Percentiles rank a stretch among this genome's conserved stretches.
Conservation (phyloP, 2,329 filamentous ascomycete genomes). For the Cladophialophora immunda region DNA sequence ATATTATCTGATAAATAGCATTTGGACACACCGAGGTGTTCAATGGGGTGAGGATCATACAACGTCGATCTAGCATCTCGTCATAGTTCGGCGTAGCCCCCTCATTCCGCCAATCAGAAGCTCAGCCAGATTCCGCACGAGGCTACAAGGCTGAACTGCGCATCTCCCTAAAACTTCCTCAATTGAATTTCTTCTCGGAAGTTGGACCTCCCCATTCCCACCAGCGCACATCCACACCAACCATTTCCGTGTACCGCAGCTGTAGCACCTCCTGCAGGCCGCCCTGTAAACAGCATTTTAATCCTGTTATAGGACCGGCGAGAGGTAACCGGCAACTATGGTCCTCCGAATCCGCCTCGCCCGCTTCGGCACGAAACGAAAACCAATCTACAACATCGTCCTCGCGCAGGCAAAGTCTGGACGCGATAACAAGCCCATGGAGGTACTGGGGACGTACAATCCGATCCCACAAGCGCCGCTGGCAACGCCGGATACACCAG, state of each 20-base stretch:
- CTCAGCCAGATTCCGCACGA: slow-evolving; percentile 11
- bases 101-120: slow-evolving; percentile 34
- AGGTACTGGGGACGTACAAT: slow-evolving; percentile 81
- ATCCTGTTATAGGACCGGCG: not conserved
- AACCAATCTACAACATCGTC: slow-evolving; percentile 98
- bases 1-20: not conserved
- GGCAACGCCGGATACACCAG: slow-evolving; percentile 32
- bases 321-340: slow-evolving; percentile 63
- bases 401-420: slow-evolving; percentile 94
- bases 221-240: not conserved
- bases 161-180: slow-evolving; percentile 15
- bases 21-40: not conserved
- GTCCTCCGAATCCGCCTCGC: slow-evolving; percentile 93
- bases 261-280: not conserved
- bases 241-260: not conserved
- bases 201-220: slow-evolving; percentile 5
- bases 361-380: slow-evolving; percentile 86
- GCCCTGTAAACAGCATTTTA: not conserved
- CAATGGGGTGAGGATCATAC: not conserved
- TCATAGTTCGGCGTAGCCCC: slow-evolving; percentile 16
- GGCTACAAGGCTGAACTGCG: slow-evolving; percentile 18
- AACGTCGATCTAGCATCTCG: slow-evolving; percentile 19
- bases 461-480: slow-evolving; percentile 64
- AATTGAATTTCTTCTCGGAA: slow-evolving; percentile 12
- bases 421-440: slow-evolving; percentile 85